Evolutionary conservation across 176 grass and related monocot species (phyloP).

Genomic region (Bolboschoenus planiculmis): DNA sequence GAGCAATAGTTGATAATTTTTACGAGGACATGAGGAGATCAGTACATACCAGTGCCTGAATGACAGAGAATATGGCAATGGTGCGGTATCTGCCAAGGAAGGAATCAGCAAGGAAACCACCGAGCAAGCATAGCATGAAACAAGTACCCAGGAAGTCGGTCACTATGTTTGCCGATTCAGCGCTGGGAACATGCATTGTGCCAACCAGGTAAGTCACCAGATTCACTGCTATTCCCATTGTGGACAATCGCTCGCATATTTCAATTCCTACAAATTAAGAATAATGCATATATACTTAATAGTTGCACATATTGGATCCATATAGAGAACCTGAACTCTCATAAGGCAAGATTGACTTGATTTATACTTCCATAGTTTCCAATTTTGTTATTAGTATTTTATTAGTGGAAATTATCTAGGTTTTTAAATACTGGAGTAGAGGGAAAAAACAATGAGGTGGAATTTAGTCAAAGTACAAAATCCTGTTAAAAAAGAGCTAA

Average conservation of each 20-base stretch:
- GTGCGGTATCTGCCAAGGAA: slow-evolving; percentile 88
- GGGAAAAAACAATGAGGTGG: background rate
- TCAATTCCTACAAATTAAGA: slow-evolving; percentile 50
- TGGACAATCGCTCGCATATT: slow-evolving; percentile 76
- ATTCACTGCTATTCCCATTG: slow-evolving; percentile 92
- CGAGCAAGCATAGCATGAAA: slow-evolving; percentile 83
- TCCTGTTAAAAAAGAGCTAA: background rate
- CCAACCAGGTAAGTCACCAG: slow-evolving; percentile 65
- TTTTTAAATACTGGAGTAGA: background rate
- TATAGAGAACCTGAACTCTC: background rate
- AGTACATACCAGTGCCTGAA: slow-evolving; percentile 47
- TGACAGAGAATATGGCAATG: slow-evolving; percentile 61
- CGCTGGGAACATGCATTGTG: slow-evolving; percentile 83
- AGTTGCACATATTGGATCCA: background rate
- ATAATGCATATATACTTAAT: background rate
- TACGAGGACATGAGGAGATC: background rate
- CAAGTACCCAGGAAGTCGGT: slow-evolving; percentile 91
- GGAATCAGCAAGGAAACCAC: slow-evolving; percentile 85
- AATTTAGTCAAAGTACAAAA: background rate
- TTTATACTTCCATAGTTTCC: background rate
- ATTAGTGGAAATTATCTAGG: background rate
- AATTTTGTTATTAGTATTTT: background rate
- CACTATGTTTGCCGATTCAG: slow-evolving; percentile 69
- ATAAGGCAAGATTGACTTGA: background rate
- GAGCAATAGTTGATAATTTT: background rate